phyloP scores from a whole-genome alignment of 257 asterid species.

The Sherardia arvensis region DNA sequence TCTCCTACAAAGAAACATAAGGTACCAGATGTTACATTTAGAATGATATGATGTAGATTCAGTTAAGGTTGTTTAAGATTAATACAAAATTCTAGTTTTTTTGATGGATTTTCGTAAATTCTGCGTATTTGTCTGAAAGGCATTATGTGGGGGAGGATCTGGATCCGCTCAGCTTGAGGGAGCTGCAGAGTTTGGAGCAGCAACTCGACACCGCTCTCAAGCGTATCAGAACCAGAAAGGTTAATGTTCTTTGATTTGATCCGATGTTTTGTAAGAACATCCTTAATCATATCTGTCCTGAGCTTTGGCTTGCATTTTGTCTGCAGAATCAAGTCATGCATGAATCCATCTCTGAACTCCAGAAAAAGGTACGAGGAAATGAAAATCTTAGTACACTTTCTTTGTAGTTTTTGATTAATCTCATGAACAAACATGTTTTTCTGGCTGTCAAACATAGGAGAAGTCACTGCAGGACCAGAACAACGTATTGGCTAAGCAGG shows the following conservation, averaged over 20 bases:
- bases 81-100: no score
- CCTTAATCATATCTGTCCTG: background rate
- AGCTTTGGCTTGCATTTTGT: background rate
- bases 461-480: constrained; percentile 49
- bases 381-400: background rate
- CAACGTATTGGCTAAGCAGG: constrained; percentile 46
- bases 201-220: constrained; percentile 61
- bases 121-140: constrained; percentile 22
- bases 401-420: background rate
- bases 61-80: no score
- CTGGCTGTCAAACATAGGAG: constrained; percentile 44
- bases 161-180: constrained; percentile 57
- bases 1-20: constrained; percentile 53
- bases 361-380: constrained; percentile 43
- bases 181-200: constrained; percentile 75
- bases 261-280: background rate
- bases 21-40: constrained; percentile 26
- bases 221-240: constrained; percentile 60
- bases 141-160: constrained; percentile 60
- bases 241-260: background rate
- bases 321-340: constrained; percentile 75
- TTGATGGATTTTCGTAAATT: background rate
- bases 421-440: background rate
- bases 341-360: constrained; percentile 68
- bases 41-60: no score